Evolutionary conservation across 2,329 filamentous ascomycete species (phyloP), one percentile per base, ranked within the genome.

Genomic region (Alternaria conjuncta): DNA sequence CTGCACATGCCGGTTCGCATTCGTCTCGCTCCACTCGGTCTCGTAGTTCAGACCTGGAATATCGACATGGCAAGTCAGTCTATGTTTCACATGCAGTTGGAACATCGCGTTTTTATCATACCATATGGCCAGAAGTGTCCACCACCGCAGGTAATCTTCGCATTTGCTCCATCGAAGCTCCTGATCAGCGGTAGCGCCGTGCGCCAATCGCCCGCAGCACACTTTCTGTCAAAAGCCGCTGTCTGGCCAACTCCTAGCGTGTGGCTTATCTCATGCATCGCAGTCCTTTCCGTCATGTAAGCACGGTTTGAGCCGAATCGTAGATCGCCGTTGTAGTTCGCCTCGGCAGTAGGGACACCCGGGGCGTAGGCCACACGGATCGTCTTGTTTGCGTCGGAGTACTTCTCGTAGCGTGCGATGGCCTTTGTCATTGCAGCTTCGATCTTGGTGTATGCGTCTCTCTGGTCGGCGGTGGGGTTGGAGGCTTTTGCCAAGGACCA

Each of bases 231-330:
- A 45, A 78, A 79, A 11, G 73, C 74, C 1, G 70, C 67, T 10
- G 76, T 79, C 61, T 78, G 75, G 3, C 76, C 75, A 2, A 79
- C 71, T 3, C 76, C 76, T 7, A 79, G 63, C 3, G 76, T 79
- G 53, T 79, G 76, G 15, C 65, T 64, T 58, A 79, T 78, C 55
- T 79, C 76, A 41, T 79, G 76, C 75, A 79, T 73, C 4, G 76
- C 76, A 11, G 75, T 78, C 49, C 76, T 73, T 65, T 79, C 69
- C 2, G 65, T 76, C 76, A 79, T 79, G 67, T 78, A 79, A 5
- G 72, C 55, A 9, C 75, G 62, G 57, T 79, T 69, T 12, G 70
- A 73, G 18, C 76, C 76, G 59, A 79, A 79, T 32, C 76, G 74
- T 12, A 79, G 61, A 58, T 77, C 73, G 41, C 76, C 76, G 60